Evolutionary conservation across 352 stramenopile species (phyloP).

Genomic region (Globisporangium uncinulatum): DNA sequence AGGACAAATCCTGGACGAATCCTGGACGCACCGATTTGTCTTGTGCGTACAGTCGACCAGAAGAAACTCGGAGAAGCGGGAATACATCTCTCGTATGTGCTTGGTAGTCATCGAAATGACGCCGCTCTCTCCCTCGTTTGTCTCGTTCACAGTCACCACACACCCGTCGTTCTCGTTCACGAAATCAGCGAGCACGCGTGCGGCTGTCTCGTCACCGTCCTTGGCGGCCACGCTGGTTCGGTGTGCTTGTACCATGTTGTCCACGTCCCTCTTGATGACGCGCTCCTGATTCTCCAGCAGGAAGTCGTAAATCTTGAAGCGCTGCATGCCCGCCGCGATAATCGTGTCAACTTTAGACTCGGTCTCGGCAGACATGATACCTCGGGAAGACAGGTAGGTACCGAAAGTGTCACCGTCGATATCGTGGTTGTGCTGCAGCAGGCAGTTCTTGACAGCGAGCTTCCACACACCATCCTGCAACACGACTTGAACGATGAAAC

Average conservation of each 20-base stretch:
- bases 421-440: background rate
- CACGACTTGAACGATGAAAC: background rate
- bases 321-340: no score
- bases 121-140: conserved; percentile 1
- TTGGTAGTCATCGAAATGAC: conserved; percentile 11
- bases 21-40: conserved; percentile 11
- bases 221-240: no score
- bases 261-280: no score
- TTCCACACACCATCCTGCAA: background rate
- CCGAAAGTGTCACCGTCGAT: no score
- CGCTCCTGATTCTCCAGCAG: no score
- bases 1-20: no score
- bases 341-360: no score
- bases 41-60: conserved; percentile 19
- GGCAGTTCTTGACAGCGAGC: background rate
- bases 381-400: no score
- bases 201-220: no score
- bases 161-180: background rate
- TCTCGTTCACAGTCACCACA: conserved; percentile 8
- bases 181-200: background rate
- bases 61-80: conserved; percentile 10
- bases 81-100: conserved; percentile 10
- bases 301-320: no score
- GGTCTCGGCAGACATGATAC: no score
- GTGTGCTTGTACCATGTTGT: no score